Percentiles rank a stretch among this genome's conserved stretches.
Conservation (phyloP, 2,329 filamentous ascomycete species). For the Hypoxylon sp. region DNA sequence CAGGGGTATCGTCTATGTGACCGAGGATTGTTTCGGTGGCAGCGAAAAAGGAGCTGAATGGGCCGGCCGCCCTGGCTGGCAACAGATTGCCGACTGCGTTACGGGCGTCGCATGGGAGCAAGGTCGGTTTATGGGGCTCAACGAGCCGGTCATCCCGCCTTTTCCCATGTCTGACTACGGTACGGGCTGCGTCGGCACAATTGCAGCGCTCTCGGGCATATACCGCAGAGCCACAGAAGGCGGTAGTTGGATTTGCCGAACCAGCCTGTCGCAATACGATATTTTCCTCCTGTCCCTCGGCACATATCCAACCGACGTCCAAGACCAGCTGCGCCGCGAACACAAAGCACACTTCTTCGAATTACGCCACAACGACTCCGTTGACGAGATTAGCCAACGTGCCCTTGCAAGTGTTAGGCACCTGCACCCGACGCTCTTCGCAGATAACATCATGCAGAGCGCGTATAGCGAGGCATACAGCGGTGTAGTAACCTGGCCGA, state of each 20-base stretch:
- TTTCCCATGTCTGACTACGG: conserved; percentile 71
- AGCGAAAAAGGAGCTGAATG: conserved; percentile 67
- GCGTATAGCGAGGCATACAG: conserved; percentile 54
- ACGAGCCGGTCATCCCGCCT: conserved; percentile 76
- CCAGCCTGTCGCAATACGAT: conserved; percentile 57
- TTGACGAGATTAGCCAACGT: conserved; percentile 70
- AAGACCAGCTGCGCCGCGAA: conserved; percentile 62
- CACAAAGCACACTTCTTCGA: conserved; percentile 68
- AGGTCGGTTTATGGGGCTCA: conserved; percentile 57
- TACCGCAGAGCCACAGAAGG: conserved; percentile 54
- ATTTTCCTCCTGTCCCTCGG: conserved; percentile 59
- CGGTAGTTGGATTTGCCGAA: conserved; percentile 56
- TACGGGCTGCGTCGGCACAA: conserved; percentile 55
- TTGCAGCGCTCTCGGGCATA: conserved; percentile 55
- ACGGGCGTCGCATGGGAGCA: conserved; percentile 57
- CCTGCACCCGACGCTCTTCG: conserved; percentile 54
- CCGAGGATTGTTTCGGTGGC: conserved; percentile 80
- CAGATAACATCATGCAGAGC: conserved; percentile 51
- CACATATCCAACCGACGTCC: conserved; percentile 63
- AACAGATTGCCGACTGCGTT: conserved; percentile 58
- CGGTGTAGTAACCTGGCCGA: conserved; percentile 61
- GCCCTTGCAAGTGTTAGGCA: conserved; percentile 67
- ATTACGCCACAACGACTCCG: conserved; percentile 69
- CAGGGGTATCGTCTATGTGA: conserved; percentile 76
- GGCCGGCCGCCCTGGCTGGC: conserved; percentile 77